These are phyloP conservation scores for Collariella sp. DNA, from an alignment of 495 filamentous ascomycete species.

Conservation along the genomic window DNA sequence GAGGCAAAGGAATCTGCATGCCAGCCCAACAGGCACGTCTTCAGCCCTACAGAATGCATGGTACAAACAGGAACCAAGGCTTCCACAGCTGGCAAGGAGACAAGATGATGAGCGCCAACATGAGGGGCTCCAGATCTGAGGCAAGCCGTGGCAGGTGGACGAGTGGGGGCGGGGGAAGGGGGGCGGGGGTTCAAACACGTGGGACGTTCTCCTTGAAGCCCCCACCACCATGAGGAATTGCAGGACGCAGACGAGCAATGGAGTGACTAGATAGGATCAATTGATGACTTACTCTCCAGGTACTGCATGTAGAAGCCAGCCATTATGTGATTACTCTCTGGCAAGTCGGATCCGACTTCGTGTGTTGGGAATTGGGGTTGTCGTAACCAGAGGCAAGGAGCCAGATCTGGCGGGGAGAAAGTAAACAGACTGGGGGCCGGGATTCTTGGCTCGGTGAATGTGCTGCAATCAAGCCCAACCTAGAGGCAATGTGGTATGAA, in stretches of 20 bases:
- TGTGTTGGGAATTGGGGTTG: neutral
- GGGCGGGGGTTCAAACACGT: slow-evolving; percentile 17
- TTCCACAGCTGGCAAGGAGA: slow-evolving; percentile 15
- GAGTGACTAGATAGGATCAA: slow-evolving; percentile 6
- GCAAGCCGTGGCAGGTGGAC: slow-evolving; percentile 6
- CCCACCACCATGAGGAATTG: slow-evolving; percentile 18
- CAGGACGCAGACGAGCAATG: neutral
- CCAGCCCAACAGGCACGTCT: slow-evolving; percentile 35
- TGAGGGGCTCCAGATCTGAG: slow-evolving; percentile 16
- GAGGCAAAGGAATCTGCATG: slow-evolving; percentile 39
- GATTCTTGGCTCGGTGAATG: slow-evolving; percentile 37
- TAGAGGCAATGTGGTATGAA: slow-evolving; percentile 26
- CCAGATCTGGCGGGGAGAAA: neutral
- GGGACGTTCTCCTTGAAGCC: slow-evolving; percentile 17
- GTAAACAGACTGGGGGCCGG: slow-evolving; percentile 22
- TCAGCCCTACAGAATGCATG: slow-evolving; percentile 26
- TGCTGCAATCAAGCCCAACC: slow-evolving; percentile 51
- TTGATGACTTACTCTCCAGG: slow-evolving; percentile 50
- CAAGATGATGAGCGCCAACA: slow-evolving; percentile 11
- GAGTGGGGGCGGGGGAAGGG: neutral
- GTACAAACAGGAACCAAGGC: slow-evolving; percentile 6
- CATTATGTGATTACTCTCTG: slow-evolving; percentile 36
- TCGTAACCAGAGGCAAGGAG: slow-evolving; percentile 4
- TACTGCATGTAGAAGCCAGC: slow-evolving; percentile 56
- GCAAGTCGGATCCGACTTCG: slow-evolving; percentile 8